A percentile compares a stretch with the other conserved stretches of the same genome.
These are phyloP conservation scores for Amanita subjunquillea DNA, from an alignment of 768 basidiomycete species.

Conservation along the genomic window DNA sequence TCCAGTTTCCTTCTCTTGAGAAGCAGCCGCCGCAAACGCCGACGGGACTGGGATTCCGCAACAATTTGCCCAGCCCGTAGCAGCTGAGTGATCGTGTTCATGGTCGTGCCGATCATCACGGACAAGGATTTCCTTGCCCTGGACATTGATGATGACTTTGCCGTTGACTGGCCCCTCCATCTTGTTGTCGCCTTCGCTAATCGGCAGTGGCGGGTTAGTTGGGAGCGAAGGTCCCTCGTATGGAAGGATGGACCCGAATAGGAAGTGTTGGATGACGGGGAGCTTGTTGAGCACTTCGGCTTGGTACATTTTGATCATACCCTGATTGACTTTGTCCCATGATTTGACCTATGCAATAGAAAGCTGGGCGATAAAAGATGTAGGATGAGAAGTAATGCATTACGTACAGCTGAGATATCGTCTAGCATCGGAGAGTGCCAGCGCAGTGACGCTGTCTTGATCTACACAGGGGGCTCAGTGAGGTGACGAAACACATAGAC, in stretches of 20 bases:
- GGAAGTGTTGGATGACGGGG: conserved; percentile 92
- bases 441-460: conserved; percentile 88
- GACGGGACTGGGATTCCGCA: conserved; percentile 86
- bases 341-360: conserved; percentile 51
- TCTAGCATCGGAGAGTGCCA: conserved; percentile 99
- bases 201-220: background rate
- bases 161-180: conserved; percentile 11
- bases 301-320: conserved; percentile 97
- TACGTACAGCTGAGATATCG: conserved; percentile 76
- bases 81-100: conserved; percentile 28
- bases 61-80: conserved; percentile 75
- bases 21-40: conserved; percentile 74
- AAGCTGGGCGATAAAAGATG: background rate
- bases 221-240: conserved; percentile 53
- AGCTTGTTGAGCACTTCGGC: conserved; percentile 94
- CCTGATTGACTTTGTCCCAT: conserved; percentile 94
- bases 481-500: background rate
- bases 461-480: conserved; percentile 30
- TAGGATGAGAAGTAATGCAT: conserved; percentile 3
- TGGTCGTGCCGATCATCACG: conserved; percentile 9
- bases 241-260: conserved; percentile 75
- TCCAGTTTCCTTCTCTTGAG: conserved; percentile 36
- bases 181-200: background rate
- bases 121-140: conserved; percentile 42
- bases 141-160: conserved; percentile 22